Base-by-base conservation (phyloP, 495 filamentous ascomycete species). In the Xylaria telfairii region DNA sequence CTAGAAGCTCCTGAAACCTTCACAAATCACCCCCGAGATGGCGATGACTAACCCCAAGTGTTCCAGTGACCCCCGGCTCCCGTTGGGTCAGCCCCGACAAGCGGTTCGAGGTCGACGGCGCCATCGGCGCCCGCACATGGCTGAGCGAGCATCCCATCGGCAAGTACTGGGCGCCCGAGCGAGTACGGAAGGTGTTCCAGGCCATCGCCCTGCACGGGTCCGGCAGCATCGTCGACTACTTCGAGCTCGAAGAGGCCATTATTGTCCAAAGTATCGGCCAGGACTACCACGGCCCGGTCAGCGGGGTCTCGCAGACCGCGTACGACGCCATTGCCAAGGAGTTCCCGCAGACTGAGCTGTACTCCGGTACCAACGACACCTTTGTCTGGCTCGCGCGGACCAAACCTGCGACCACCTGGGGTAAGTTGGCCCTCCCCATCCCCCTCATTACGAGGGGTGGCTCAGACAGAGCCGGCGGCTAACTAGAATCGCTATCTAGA, bases 121-220 rank as follows among this genome's bases (percentile, higher is more conserved):
- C 93, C 3, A 92, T 97, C 3, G 95, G 95, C 7, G 93, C 96
- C 74, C 92, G 94, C 5, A 91, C 86, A 59, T 83, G 92, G 49
- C 78, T 96, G 19, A 81, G 88, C 51, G 63, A 66, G 19, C 51
- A 61, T 21, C 63, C 63, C 28, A 67, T 34, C 21, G 69, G 69
- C 54, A 66, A 62, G 42, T 15, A 37, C 8, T 74, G 76, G 73
- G 71, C 71, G 21, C 54, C 62, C 19, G 42, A 65, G 0, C 57
- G 74, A 7, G 65, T 76, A 37, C 74, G 73, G 34, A 54, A 74
- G 4, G 72, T 78, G 13, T 78, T 69, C 70, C 72, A 78, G 44
- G 44, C 71, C 19, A 76, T 78, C 34, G 71, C 74, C 13, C 54
- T 78, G 66, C 74, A 76, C 69, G 49, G 72, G 0, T 57, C 73